These are phyloP conservation scores for Cephalotrichum gorgonifer DNA, from an alignment of 2,329 filamentous ascomycete species.

Conservation along the genomic window DNA sequence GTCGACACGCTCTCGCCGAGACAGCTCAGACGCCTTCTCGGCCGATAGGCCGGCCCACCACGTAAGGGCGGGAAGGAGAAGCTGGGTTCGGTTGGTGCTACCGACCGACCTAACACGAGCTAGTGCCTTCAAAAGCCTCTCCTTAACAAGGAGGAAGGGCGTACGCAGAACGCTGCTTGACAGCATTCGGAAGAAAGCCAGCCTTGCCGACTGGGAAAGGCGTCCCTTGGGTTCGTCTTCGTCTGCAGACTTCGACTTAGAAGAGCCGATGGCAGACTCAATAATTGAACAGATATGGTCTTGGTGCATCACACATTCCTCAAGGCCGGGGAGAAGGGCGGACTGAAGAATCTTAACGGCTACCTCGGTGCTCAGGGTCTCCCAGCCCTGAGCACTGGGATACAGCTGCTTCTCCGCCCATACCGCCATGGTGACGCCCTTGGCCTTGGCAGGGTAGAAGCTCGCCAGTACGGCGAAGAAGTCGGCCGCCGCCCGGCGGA, in stretches of 20 bases:
- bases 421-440: conserved; percentile 23
- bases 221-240: conserved; percentile 47
- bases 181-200: conserved; percentile 60
- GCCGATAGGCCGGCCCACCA: conserved; percentile 53
- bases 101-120: conserved; percentile 64
- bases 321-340: conserved; percentile 63
- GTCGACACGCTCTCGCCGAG: conserved; percentile 28
- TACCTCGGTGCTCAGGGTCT: conserved; percentile 49
- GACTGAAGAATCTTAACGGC: conserved; percentile 51
- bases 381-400: conserved; percentile 39
- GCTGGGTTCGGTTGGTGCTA: conserved; percentile 57
- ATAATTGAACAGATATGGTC: conserved; percentile 59
- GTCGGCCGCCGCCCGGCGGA: conserved; percentile 65
- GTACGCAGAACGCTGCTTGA: conserved; percentile 61
- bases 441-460: conserved; percentile 28
- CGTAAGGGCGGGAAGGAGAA: conserved; percentile 65
- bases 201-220: conserved; percentile 49
- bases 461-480: conserved; percentile 48
- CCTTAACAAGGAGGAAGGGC: conserved; percentile 59
- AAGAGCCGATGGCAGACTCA: conserved; percentile 25
- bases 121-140: conserved; percentile 60
- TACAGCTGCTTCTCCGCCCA: conserved; percentile 62
- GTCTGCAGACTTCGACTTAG: conserved; percentile 26
- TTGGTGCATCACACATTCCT: conserved; percentile 77
- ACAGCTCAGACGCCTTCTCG: conserved; percentile 35